A percentile compares a stretch with the other conserved stretches of the same genome.
phyloP scores from a whole-genome alignment of 1,139 yeast species.

The Oligophagozyma castellii region DNA sequence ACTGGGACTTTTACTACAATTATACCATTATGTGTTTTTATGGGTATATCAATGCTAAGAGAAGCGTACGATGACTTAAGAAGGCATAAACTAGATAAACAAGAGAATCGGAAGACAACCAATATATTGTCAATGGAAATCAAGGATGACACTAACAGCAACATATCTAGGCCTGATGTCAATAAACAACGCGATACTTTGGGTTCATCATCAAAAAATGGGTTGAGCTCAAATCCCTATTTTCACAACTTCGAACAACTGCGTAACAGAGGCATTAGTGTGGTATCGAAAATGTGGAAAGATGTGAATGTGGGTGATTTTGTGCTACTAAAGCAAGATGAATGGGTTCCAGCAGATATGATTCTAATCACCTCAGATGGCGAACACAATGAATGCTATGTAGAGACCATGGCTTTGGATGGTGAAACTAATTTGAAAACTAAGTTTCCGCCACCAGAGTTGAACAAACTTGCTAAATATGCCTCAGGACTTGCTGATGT shows the following conservation, averaged over 20 bases:
- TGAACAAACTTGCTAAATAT: constrained; percentile 36
- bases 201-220: not conserved
- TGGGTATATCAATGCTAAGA: constrained; percentile 79
- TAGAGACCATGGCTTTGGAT: constrained; percentile 95
- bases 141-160: constrained; percentile 3
- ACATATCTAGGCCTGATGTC: not conserved
- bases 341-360: constrained; percentile 90
- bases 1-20: constrained; percentile 96
- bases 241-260: constrained; percentile 19
- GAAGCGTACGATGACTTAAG: constrained; percentile 92
- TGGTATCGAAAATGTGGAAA: constrained; percentile 44
- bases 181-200: constrained; percentile 1
- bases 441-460: constrained; percentile 50
- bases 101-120: constrained; percentile 59
- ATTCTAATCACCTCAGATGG: constrained; percentile 54
- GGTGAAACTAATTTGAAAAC: constrained; percentile 91
- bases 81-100: constrained; percentile 73
- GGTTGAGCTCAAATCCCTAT: not conserved
- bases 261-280: constrained; percentile 17
- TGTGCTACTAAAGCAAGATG: constrained; percentile 57
- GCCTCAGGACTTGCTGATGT: constrained; percentile 40
- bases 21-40: constrained; percentile 72
- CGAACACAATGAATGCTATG: constrained; percentile 58
- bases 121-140: constrained; percentile 15
- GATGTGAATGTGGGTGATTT: constrained; percentile 77